Base-by-base conservation (phyloP, 2,329 filamentous ascomycete genomes). In the Emericellopsis cladophorae region DNA sequence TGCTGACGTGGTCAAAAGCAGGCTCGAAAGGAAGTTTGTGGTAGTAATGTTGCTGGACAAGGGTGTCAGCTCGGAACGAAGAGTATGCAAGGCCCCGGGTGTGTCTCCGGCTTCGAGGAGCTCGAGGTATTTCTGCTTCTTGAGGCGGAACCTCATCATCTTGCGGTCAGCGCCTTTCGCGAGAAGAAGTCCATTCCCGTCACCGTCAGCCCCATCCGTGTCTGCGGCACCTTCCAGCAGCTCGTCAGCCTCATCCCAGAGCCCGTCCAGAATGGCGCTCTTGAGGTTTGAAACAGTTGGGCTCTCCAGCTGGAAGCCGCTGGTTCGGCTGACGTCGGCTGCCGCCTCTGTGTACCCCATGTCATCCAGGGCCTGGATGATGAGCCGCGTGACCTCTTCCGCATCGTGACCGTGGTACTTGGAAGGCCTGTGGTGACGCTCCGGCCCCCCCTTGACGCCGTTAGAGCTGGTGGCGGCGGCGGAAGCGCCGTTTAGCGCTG, bases 101-200 rank as follows among this genome's bases (percentile, higher is more conserved):
- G 85, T 75, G 51, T 95, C 80, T 49, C 79, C 70, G 51, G 71
- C 68, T 58, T 96, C 89, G 35, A 98, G 65, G 8, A 95, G 66
- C 63, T 98, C 92, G 24, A 98, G 68, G 52, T 90, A 98, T 59
- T 96, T 96, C 57, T 98, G 92, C 56, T 94, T 84, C 47, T 90
- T 76, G 52, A 98, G 68, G 67, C 80, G 81, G 58, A 96, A 95
- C 37, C 81, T 74, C 83, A 98, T 90, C 40, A 82, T 70, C 49
- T 81, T 78, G 43, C 74, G 73, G 51, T 95, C 82, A 7, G 86
- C 82, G 21, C 77, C 81, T 35, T 84, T 76, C 14, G 81, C 76
- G 40, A 96, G 70, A 14, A 86, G 75, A 41, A 98, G 65, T 2
- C 81, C 85, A 48, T 76, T 69, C 0, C 62, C 62, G 35, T 51